Evolutionary conservation across 2,329 filamentous ascomycete species (phyloP).

Genomic region (Cytospora schulzeri): DNA sequence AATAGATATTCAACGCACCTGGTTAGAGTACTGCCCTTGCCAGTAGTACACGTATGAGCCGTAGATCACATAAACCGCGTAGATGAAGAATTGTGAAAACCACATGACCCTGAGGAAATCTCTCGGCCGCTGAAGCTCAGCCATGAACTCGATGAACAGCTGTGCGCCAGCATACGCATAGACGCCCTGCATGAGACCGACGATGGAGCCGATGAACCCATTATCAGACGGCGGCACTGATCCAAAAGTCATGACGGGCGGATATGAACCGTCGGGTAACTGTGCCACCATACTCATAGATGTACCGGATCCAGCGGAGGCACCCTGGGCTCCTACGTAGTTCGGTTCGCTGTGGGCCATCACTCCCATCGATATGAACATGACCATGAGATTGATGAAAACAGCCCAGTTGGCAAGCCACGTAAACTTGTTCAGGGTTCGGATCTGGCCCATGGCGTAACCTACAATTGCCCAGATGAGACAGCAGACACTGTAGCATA

Average conservation of each 20-base stretch:
- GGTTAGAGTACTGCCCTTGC: conserved; percentile 47
- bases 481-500: conserved; percentile 55
- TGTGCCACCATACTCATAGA: conserved; percentile 34
- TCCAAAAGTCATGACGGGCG: conserved; percentile 41
- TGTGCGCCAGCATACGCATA: conserved; percentile 59
- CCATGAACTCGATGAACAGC: conserved; percentile 58
- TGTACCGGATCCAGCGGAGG: conserved; percentile 34
- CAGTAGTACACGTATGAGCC: conserved; percentile 43
- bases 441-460: conserved; percentile 54
- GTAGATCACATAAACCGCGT: conserved; percentile 41
- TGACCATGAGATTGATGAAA: conserved; percentile 55
- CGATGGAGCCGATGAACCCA: conserved; percentile 46
- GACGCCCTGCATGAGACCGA: conserved; percentile 54
- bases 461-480: conserved; percentile 51
- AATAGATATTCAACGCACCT: conserved; percentile 6
- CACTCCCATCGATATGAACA: conserved; percentile 57
- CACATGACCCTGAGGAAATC: conserved; percentile 46
- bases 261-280: conserved; percentile 36
- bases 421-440: conserved; percentile 53
- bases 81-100: conserved; percentile 42
- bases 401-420: conserved; percentile 57
- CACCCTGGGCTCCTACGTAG: conserved; percentile 39
- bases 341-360: conserved; percentile 51
- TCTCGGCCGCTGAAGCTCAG: conserved; percentile 46
- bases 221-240: conserved; percentile 42